Evolutionary conservation across 148 eudicot species (phyloP).

Genomic region (Rheum nobile): DNA sequence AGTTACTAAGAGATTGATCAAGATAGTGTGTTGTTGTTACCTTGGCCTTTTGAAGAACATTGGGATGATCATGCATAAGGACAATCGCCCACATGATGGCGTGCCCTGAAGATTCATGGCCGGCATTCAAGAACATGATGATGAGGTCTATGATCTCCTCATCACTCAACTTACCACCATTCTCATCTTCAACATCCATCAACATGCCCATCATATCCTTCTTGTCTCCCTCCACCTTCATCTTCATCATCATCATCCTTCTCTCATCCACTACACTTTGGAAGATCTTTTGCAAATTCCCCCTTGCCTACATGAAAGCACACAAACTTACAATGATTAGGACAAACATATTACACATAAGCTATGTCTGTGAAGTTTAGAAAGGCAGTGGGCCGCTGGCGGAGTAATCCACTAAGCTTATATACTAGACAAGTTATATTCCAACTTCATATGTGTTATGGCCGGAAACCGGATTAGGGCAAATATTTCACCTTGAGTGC

Average conservation of each 20-base stretch:
- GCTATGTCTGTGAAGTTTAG: too few species aligned
- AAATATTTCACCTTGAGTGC: constrained; percentile 42
- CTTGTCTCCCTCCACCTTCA: constrained; percentile 5
- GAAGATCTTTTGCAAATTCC: constrained; percentile 29
- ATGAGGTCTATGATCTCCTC: constrained; percentile 41
- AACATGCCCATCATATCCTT: constrained; percentile 42
- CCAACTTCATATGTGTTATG: too few species aligned
- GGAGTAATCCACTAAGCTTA: too few species aligned
- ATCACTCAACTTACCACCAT: constrained; percentile 31
- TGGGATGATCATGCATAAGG: constrained; percentile 30
- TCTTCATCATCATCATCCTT: constrained; percentile 9
- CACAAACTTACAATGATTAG: not conserved
- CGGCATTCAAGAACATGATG: constrained; percentile 34
- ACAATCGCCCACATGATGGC: constrained; percentile 42
- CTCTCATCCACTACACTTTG: constrained; percentile 24
- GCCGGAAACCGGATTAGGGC: too few species aligned
- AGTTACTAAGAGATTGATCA: not conserved
- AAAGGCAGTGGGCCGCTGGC: too few species aligned
- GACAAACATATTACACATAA: not conserved
- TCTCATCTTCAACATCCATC: constrained; percentile 28
- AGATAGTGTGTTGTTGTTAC: constrained; percentile 10
- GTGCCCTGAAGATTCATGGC: constrained; percentile 53
- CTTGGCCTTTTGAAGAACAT: constrained; percentile 33
- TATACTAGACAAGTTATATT: too few species aligned
- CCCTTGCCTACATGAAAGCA: constrained; percentile 38